These are phyloP conservation scores for Linum tenue DNA, from an alignment of 345 rosid species.

Conservation along the genomic window DNA sequence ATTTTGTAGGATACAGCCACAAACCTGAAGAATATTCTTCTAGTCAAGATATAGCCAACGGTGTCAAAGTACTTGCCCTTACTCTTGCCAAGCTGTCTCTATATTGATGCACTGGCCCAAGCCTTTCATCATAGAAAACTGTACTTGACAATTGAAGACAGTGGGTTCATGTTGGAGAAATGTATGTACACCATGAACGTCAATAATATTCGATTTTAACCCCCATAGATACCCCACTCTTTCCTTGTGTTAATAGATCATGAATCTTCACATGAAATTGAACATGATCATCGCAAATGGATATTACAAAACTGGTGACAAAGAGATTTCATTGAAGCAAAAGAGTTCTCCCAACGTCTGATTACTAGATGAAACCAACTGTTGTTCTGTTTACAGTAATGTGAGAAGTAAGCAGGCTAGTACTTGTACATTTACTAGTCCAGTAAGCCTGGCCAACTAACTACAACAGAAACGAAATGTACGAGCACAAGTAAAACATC, in stretches of 20 bases:
- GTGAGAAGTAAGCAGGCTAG: neutral
- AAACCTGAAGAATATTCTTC: constrained; percentile 84
- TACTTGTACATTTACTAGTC: neutral
- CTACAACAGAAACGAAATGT: neutral
- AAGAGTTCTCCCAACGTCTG: neutral
- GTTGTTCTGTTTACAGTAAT: neutral
- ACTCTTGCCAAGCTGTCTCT: constrained; percentile 64
- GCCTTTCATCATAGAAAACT: neutral
- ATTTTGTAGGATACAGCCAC: constrained; percentile 82
- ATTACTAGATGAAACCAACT: neutral
- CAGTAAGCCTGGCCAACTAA: neutral
- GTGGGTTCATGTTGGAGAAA: neutral
- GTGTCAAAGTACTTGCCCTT: constrained; percentile 70
- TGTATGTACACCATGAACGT: neutral
- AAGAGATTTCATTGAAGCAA: constrained; percentile 25
- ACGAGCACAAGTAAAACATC: neutral
- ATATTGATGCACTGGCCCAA: constrained; percentile 16
- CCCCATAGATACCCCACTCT: neutral
- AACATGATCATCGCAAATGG: too few relatives aligned
- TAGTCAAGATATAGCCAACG: constrained; percentile 56
- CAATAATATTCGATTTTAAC: too few relatives aligned
- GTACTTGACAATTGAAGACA: neutral
- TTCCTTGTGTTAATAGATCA: too few relatives aligned
- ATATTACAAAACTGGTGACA: too few relatives aligned
- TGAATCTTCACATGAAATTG: too few relatives aligned